phyloP scores from a whole-genome alignment of 169 alveolate species.

The Eimeria necatrix region DNA sequence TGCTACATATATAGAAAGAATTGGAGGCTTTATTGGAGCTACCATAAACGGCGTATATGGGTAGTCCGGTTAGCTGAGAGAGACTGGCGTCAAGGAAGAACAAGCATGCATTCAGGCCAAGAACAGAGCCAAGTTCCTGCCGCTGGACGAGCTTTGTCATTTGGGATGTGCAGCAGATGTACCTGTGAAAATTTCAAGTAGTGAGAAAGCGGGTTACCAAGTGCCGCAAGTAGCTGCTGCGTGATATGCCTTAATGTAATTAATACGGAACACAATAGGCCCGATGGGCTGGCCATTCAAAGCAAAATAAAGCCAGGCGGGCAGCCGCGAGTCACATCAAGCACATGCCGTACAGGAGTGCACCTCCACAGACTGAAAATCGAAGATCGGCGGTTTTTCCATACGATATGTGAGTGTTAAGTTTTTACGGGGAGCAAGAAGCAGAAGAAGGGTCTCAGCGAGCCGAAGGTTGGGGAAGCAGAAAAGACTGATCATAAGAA shows the following conservation, averaged over 20 bases:
- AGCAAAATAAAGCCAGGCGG: neutral
- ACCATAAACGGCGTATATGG: constrained; percentile 76
- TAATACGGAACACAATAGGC: too few species aligned
- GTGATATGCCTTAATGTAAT: too few species aligned
- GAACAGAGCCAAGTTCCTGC: constrained; percentile 58
- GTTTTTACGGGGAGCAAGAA: constrained; percentile 74
- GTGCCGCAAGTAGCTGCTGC: neutral
- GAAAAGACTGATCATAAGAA: neutral
- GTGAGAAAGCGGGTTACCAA: neutral
- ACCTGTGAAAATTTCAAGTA: constrained; percentile 16
- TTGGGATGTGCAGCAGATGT: constrained; percentile 75
- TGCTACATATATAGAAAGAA: neutral
- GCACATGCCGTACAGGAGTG: constrained; percentile 68
- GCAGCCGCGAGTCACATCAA: neutral
- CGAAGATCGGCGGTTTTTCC: neutral
- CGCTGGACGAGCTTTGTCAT: constrained; percentile 79
- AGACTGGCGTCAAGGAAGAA: constrained; percentile 76
- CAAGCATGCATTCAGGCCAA: constrained; percentile 73
- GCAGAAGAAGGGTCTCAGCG: constrained; percentile 44
- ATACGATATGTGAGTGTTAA: neutral
- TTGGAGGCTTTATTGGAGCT: neutral
- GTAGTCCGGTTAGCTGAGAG: constrained; percentile 74
- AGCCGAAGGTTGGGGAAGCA: constrained; percentile 55
- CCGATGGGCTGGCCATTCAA: too few species aligned
- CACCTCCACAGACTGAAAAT: constrained; percentile 79